Evolutionary conservation across 257 asterid species (phyloP), one percentile per base, ranked within the genome.

Genomic region (Fraxinus americana): DNA sequence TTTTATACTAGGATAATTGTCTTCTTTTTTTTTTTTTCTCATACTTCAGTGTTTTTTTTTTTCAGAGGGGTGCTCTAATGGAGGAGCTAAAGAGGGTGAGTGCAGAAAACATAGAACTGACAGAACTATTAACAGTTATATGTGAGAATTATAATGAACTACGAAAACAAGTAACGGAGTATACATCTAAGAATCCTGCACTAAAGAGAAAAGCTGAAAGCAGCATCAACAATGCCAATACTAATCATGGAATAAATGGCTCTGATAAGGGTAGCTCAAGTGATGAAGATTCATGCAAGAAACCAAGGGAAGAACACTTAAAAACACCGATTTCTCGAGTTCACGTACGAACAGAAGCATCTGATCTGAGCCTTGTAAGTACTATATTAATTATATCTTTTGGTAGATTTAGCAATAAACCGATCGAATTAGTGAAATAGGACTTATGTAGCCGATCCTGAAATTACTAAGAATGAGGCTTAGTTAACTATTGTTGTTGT

Each of bases 331-430:
- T 87, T 78, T 82, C 91, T 65, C 82, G 81, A 71, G 84, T 86
- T 83, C 88, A 71, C 41, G 80, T 83, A 3, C 83, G 84, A 72
- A 89, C 96, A 0, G 92, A 88, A 78, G 84, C 96, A 39, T 91
- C 97, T 32, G 96, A 92, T 79, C 74, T 90, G 36, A 84, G 88
- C 96, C 97, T 92, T 21, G 98, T 94, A 89, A 89, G 97, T 79
- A 25, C 27, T n/a, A 25, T 38, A 12, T 52, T 69, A 21, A 63
- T 25, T 41, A 4, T 1, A 27, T 45, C 6, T 12, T 45, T 3
- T 38, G 11, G 43, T 7, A 38, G 11, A 38, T 38, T 43, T 43
- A 12, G 52, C 14, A 43, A 43, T 43, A 43, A 10, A 43, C 17
- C 16, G 52, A 43, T 10, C 17, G 17, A 3, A 43, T 0, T 43